Base-by-base conservation (phyloP, 2,329 filamentous ascomycete species). In the Atkinsonella hypoxylon region DNA sequence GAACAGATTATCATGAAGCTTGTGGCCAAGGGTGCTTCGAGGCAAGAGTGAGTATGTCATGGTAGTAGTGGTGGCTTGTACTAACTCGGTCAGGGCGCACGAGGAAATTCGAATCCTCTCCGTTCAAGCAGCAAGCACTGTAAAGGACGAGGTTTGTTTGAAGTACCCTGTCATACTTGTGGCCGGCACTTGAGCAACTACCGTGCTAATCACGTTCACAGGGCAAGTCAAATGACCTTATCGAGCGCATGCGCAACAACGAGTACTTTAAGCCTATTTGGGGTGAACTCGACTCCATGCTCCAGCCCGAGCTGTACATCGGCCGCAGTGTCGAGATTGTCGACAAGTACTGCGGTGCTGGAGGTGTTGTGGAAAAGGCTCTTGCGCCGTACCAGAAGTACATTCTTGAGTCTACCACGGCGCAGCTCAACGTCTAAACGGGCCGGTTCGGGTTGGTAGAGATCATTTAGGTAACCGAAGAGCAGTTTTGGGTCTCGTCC, bases 21-120 rank as follows among this genome's bases (percentile, higher is more conserved):
- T 51, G 80, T 83, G 30, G 79, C 81, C 51, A 77, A 82, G 61
- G 87, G 87, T 32, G 77, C 73, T 30, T 86, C 80, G 10, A 74
- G 89, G 47, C 88, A 94, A 64, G 87, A 90, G 22, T 50, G 22
- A 50, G 49, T 50, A 39, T 9, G 13, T 34, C 41, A 30, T 49
- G 6, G 10, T 31, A 49, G 12, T 45, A 7, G 1, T 30, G 31
- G 41, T 17, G 38, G 26, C 41, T 15, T n/a, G 9, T 45, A 11
- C 48, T 49, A 39, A 49, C n/a, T 44, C 20, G n/a, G 30, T 30
- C 30, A 50, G 49, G 31, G 85, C 87, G 1, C 89, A 95, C 67
- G 89, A 95, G 70, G 72, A 91, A 67, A 90, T 95, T 60, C 83
- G 85, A 8, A 85, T 95, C 1, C 76, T 95, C 43, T 87, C 79